phyloP scores from a whole-genome alignment of 2,329 filamentous ascomycete genomes.

The Aspergillus proliferans region DNA sequence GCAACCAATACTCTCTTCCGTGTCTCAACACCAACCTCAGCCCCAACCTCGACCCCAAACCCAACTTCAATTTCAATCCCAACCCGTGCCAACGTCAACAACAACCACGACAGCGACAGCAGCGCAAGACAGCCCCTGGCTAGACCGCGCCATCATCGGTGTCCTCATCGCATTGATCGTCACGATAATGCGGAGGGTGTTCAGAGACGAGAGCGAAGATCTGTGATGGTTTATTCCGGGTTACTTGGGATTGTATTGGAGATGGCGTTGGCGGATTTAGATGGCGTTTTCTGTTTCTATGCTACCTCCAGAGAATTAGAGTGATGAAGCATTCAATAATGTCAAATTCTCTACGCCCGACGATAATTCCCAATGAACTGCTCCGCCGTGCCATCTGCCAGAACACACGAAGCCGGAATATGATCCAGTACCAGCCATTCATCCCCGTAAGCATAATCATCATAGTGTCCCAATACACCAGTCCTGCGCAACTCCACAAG shows the following conservation, averaged over 20 bases:
- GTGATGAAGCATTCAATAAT: too few species aligned
- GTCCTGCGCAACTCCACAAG: too few species aligned
- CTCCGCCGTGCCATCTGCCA: too few species aligned
- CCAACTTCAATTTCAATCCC: slow-evolving; percentile 23
- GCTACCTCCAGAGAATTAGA: background rate
- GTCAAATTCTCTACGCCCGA: too few species aligned
- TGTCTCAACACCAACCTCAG: background rate
- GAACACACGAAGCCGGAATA: too few species aligned
- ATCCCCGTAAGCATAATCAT: too few species aligned
- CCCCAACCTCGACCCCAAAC: background rate
- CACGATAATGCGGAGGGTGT: slow-evolving; percentile 55
- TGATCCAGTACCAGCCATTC: too few species aligned
- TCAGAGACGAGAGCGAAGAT: slow-evolving; percentile 10
- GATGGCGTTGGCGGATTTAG: background rate
- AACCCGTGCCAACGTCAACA: slow-evolving; percentile 32
- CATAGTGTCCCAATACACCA: too few species aligned
- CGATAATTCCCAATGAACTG: too few species aligned
- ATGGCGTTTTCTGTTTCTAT: background rate
- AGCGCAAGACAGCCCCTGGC: slow-evolving; percentile 57
- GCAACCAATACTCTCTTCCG: background rate
- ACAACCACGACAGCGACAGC: slow-evolving; percentile 1
- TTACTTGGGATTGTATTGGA: background rate
- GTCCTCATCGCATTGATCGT: slow-evolving; percentile 64
- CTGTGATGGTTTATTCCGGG: background rate
- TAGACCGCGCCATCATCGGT: slow-evolving; percentile 73